Base-by-base conservation (phyloP, 495 filamentous ascomycete genomes). In the Xylaria scruposa region DNA sequence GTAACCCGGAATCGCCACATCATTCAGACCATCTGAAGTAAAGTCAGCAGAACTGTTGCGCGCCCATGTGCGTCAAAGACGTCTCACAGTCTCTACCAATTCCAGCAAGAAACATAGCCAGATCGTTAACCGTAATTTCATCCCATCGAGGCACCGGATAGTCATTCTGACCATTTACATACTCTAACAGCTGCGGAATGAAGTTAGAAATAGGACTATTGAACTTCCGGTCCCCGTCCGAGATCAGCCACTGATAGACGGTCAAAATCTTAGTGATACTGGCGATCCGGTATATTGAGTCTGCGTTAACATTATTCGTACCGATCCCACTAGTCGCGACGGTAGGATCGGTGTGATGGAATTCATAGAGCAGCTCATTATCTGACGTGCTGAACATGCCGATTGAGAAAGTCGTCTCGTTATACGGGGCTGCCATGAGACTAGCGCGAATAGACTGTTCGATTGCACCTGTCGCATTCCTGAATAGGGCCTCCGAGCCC, bases 321-420 rank as follows among this genome's bases (percentile, higher is more conserved):
- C 84, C 85, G 4, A 66, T 24, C 33, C 47, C 42, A 12, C 76
- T 68, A 26, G 71, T 75, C 13, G 68, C 70, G 6, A 79, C 58
- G 15, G 79, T 75, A 61, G 74, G 73, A 46, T 75, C 71, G 8
- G 78, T 77, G 74, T 82, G 65, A 67, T 82, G 77, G 44, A 76
- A 79, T 19, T 77, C 70, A 70, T 76, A 84, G 73, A 85, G 84
- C 15, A 85, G 72, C 29, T 51, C 62, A 1, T 72, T 38, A 66
- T 85, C 83, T 53, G 81, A 77, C 2, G 81, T 64, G 10, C 83
- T 86, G 76, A 90, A 89, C 84, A 89, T 84, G 73, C 86, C 83
- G n/a, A 80, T 65, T 12, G 84, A 86, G 73, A 86, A 86, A 17
- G 84, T 86, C 58, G 58, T 61, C 15, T 61, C 33, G 4, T 61